Evolutionary conservation across 371 early-diverging fungal species (phyloP).

Genomic region (Chytridiales sp.): DNA sequence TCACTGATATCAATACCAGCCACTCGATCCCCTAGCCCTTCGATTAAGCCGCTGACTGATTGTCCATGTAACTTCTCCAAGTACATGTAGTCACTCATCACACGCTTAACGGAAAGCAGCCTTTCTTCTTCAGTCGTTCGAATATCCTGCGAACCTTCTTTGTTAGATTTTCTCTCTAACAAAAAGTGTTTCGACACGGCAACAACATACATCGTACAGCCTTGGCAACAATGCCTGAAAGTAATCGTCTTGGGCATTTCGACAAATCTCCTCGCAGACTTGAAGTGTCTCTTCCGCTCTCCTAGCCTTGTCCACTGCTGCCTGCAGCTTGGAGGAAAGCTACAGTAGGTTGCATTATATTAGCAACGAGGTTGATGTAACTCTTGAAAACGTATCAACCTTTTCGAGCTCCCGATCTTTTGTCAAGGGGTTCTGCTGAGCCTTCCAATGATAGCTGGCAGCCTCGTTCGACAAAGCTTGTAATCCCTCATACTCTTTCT

Average conservation of each 20-base stretch:
- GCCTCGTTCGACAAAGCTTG: slow-evolving; percentile 29
- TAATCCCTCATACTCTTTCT: slow-evolving; percentile 29
- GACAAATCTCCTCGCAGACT: slow-evolving; percentile 33
- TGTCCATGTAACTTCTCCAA: slow-evolving; percentile 29
- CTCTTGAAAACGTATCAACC: slow-evolving; percentile 12
- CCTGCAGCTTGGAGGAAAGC: slow-evolving; percentile 27
- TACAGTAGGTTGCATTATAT: neutral
- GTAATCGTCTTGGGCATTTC: slow-evolving; percentile 37
- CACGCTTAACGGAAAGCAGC: slow-evolving; percentile 24
- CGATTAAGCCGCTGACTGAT: slow-evolving; percentile 9
- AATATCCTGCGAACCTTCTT: slow-evolving; percentile 19
- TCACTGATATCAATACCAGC: slow-evolving; percentile 26
- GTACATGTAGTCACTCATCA: slow-evolving; percentile 24
- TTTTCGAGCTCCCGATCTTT: slow-evolving; percentile 41
- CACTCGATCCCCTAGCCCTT: slow-evolving; percentile 13
- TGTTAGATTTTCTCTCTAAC: neutral
- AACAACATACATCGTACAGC: slow-evolving; percentile 26
- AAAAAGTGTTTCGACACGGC: neutral
- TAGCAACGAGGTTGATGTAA: neutral
- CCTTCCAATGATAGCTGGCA: slow-evolving; percentile 19
- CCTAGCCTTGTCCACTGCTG: slow-evolving; percentile 37
- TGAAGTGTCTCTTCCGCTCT: slow-evolving; percentile 37
- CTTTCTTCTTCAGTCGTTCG: slow-evolving; percentile 31
- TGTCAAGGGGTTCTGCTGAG: slow-evolving; percentile 21
- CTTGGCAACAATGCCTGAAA: slow-evolving; percentile 32